Base-by-base conservation (phyloP, 306 rosid species). In the Betula pendula region DNA sequence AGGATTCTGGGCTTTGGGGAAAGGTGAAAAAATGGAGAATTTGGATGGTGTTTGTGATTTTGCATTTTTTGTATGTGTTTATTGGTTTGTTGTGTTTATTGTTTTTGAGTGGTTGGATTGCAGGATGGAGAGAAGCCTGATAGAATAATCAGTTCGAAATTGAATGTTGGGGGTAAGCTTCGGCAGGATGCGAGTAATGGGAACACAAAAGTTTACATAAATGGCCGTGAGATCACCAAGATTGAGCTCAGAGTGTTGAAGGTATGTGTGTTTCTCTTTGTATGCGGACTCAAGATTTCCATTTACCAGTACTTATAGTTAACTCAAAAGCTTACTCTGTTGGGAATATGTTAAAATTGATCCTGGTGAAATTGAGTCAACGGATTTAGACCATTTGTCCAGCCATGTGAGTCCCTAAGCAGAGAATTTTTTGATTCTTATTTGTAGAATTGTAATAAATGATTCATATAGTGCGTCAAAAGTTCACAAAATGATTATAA, bases 111-210 rank as follows among this genome's bases (percentile, higher is more conserved):
- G n/a, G 16, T 42, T 84, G 62, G 70, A 22, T 86, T 89, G 71
- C 88, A 90, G 98, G 96, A 93, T 84, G 98, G 94, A 20, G 97
- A 90, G 83, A 93, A 88, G 83, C 98, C 98, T 9, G 93, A 89
- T 75, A 88, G 78, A 85, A 84, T 93, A 49, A 86, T 93, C 68
- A 90, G 91, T 80, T 87, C 98, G 3, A 93, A 93, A 78, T 83
- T 93, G 65, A 93, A 89, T 70, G 90, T 90, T 76, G 96, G 96
- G 45, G 98, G 96, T 19, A 93, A 93, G 78, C 96, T 93, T 82
- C 84, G 68, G 77, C 80, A 48, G 16, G 89, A 89, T 44, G 96
- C 98, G 7, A 93, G 98, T 84, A 88, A 84, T 59, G 98, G 98
- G 73, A 90, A 76, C 83, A 90, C 96, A 19, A 86, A 84, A 81